Base-by-base conservation (phyloP, 2,329 filamentous ascomycete genomes). In the Aspergillus piperis region DNA sequence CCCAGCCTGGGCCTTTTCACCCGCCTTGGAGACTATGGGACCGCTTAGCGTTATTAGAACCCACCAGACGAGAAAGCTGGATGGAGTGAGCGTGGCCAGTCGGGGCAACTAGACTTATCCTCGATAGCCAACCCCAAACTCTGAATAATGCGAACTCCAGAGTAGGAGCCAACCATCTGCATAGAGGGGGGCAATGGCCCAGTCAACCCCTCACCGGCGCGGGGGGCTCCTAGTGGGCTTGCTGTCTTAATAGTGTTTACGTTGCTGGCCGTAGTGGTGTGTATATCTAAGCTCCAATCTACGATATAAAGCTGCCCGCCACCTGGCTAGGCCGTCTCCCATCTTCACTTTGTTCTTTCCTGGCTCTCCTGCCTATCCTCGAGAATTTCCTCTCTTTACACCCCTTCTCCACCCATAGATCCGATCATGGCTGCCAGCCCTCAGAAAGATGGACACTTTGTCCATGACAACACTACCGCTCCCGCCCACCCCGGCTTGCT, bases 401-500 rank as follows among this genome's bases (percentile, higher is more conserved):
- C 25, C 30, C 36, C 54, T 36, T 15, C 21, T 51, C 62, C 5
- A 36, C 11, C 10, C 3, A 36, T 13, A 36, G 32, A 15, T 11
- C 32, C 32, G 5, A 67, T 48, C 61, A 78, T 76, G 73, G 71
- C 74, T 66, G 71, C 70, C 60, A 71, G 66, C 55, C 74, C 75
- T 8, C 64, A 77, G 54, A 68, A 70, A 25, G 77, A 60, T 82
- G 85, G 59, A 74, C 74, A 64, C 32, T 89, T 89, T 70, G 75
- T 77, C 64, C 86, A 87, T 70, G 75, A 86, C 69, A 86, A 83
- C 71, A 87, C 83, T 13, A 73, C 79, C 27, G 64, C 80, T n/a
- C 77, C 78, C 1, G 67, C 71, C 25, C 71, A 76, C 51, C 72
- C 72, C 13, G 81, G 83, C 48, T 82, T 90, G 60, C 73, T 90